Base-by-base conservation (phyloP, 148 eudicot species). In the Fagopyrum tataricum region DNA sequence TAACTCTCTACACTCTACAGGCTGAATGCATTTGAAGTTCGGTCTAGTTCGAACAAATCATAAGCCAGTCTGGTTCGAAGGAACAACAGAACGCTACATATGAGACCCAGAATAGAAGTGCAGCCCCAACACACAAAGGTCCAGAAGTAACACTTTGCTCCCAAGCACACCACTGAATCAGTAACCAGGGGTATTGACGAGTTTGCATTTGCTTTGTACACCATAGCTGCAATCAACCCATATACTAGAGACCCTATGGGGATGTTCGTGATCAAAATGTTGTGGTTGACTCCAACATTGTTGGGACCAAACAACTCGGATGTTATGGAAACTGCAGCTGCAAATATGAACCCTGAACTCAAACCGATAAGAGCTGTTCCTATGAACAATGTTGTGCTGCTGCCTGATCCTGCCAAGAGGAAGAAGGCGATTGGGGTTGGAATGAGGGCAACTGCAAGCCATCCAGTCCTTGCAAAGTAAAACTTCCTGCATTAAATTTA, bases 231-330 rank as follows among this genome's bases (percentile, higher is more conserved):
- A 1, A 71, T 47, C 2, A 75, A 41, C 14, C 81, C 76, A 5
- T 75, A 79, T 12, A 74, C 74, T 39, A 75, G 20, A 8, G 81
- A 79, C 53, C 81, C 81, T 2, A 79, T 66, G 2, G 81, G 81
- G 42, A 79, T 79, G 78, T 79, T 79, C 24, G 81, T 79, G 46
- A 79, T 79, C 71, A 79, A 52, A 23, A 79, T 75, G 56, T 79
- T 79, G 67, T 79, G 81, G 78, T 79, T 79, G 49, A 79, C 74
- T 15, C 81, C 81, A 0, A 69, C 81, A n/a, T 75, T 79, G 72
- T 79, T 79, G 4, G 81, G 81, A 0, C 81, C 81, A 49, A 79
- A 79, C 3, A 79, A 44, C 72, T 79, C 81, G 0, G 81, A 79
- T 2, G 81, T 79, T 56, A 79, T 74, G 3, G 78, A 79, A 20